These are phyloP conservation scores for Yarrowia keelungensis DNA, from an alignment of 805 yeast genomes.

Conservation along the genomic window DNA sequence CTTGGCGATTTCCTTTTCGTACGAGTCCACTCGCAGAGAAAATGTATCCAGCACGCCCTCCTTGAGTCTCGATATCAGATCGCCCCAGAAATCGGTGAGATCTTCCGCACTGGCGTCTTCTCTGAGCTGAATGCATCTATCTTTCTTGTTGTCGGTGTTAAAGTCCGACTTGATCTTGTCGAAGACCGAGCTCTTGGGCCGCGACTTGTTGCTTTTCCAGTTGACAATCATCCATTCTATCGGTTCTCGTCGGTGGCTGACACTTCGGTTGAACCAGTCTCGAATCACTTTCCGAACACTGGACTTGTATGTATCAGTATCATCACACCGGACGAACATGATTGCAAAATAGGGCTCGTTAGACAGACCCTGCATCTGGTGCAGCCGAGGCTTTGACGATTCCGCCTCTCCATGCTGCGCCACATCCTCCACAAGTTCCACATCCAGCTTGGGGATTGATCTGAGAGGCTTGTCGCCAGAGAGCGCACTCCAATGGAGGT, in stretches of 20 bases:
- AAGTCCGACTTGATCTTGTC: slow-evolving; percentile 66
- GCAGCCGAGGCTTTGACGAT: slow-evolving; percentile 46
- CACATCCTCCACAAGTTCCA: slow-evolving; percentile 64
- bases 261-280: slow-evolving; percentile 72
- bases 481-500: slow-evolving; percentile 70
- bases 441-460: slow-evolving; percentile 66
- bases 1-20: slow-evolving; percentile 53
- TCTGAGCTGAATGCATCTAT: slow-evolving; percentile 49
- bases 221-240: slow-evolving; percentile 70
- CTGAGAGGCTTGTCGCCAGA: slow-evolving; percentile 58
- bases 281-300: slow-evolving; percentile 81
- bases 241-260: slow-evolving; percentile 52
- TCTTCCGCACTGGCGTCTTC: slow-evolving; percentile 42
- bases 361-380: slow-evolving; percentile 53
- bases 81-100: slow-evolving; percentile 58
- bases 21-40: slow-evolving; percentile 55
- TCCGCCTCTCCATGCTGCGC: slow-evolving; percentile 49
- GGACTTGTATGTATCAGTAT: slow-evolving; percentile 74
- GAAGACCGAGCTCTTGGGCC: slow-evolving; percentile 57
- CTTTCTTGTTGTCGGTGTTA: slow-evolving; percentile 50
- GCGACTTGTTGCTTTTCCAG: slow-evolving; percentile 51
- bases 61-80: slow-evolving; percentile 56
- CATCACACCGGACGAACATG: slow-evolving; percentile 70
- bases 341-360: slow-evolving; percentile 65
- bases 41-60: slow-evolving; percentile 62